phyloP scores from a whole-genome alignment of 2,329 filamentous ascomycete species.

The Claviceps capensis region DNA sequence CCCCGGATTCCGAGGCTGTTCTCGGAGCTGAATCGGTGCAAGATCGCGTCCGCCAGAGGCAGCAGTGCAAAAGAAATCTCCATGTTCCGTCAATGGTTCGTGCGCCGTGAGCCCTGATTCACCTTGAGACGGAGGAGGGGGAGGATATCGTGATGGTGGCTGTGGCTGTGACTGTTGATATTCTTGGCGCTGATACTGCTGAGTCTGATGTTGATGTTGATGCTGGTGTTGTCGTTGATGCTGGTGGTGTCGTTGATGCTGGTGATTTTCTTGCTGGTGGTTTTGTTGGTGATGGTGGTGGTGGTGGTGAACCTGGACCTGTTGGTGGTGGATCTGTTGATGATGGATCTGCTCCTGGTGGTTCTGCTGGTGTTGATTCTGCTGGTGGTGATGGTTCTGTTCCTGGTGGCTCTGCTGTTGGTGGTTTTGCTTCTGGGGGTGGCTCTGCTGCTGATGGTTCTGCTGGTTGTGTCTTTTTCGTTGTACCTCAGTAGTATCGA shows the following conservation, averaged over 20 bases:
- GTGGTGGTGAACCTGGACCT: constrained; percentile 18
- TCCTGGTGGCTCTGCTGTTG: constrained; percentile 4
- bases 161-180: constrained; percentile 7
- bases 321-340: constrained; percentile 10
- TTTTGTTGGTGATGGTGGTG: not conserved
- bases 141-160: constrained; percentile 17
- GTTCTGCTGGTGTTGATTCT: not conserved
- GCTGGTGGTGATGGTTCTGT: not conserved
- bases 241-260: not conserved
- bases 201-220: not conserved
- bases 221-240: not conserved
- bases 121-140: constrained; percentile 16
- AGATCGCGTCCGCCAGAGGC: constrained; percentile 31
- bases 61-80: constrained; percentile 17
- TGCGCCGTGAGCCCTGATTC: constrained; percentile 9
- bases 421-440: constrained; percentile 14
- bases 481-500: constrained; percentile 9
- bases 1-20: constrained; percentile 24
- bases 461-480: not conserved
- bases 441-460: not conserved
- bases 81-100: constrained; percentile 14
- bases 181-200: not conserved
- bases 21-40: constrained; percentile 37
- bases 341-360: not conserved
- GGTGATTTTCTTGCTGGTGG: no score